Base-by-base conservation (phyloP, 2,329 filamentous ascomycete species). In the Fusarium sp. region DNA sequence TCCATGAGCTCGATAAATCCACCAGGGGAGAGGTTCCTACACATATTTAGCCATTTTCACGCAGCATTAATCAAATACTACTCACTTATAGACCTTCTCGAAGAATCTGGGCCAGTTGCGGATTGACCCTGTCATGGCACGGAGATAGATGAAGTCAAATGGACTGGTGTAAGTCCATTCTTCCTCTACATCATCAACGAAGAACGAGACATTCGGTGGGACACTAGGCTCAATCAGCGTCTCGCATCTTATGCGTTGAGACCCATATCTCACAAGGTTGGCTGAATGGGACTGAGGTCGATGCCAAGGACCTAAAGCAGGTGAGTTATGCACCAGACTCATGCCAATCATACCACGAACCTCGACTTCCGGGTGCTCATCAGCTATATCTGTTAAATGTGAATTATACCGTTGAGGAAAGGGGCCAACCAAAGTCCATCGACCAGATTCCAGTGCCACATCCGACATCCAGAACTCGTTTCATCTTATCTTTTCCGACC, bases 271-370 rank as follows among this genome's bases (percentile, higher is more conserved):
- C n/a, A 74, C 72, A 69, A 71, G 12, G 63, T 22, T 1, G 72
- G 71, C 6, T 74, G 72, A 11, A 74, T 74, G 2, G 71, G 71
- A 6, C 71, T 74, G 1, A 74, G 27, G 16, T 74, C 72, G 4
- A 73, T 71, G 4, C 72, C 72, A 4, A 62, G 58, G 0, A 74
- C 63, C 72, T 72, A 6, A n/a, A n/a, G 10, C 6, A 27, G 5
- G 14, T 70, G 31, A 67, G 44, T 17, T 5, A 11, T 38, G n/a
- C 12, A 10, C 35, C 10, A 5, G 6, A 40, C 6, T 4, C 4
- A 2, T n/a, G 14, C 14, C 5, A 12, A 5, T 5, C 10, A 11
- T 3, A 29, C 4, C n/a, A 22, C 16, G 14, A 24, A 70, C 69
- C 53, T 73, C 63, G 5, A 56, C 44, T 33, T 72, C 70, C 6